These are phyloP conservation scores for Phaeomoniella chlamydospora DNA, from an alignment of 2,329 filamentous ascomycete species.

Conservation along the genomic window DNA sequence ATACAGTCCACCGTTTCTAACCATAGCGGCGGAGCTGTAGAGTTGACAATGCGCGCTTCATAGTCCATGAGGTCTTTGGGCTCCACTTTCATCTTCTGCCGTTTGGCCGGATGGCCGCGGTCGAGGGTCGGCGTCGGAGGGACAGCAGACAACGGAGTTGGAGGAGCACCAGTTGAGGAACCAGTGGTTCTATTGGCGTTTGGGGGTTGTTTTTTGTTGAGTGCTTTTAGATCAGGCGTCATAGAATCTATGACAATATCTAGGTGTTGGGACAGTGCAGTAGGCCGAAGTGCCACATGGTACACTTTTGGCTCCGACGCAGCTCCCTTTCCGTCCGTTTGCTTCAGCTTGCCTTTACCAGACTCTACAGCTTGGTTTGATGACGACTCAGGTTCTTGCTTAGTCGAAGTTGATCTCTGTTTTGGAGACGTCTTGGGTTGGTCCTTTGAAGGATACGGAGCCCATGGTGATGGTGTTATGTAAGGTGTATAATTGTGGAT, in stretches of 20 bases:
- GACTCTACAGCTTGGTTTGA: conserved; percentile 11
- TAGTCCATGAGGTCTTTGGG: conserved; percentile 57
- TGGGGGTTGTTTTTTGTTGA: conserved; percentile 29
- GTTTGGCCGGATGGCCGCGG: conserved; percentile 44
- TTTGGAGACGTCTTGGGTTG: conserved; percentile 12
- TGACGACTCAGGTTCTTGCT: conserved; percentile 8
- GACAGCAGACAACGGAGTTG: conserved; percentile 48
- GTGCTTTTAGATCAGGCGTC: conserved; percentile 46
- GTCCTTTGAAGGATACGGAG: conserved; percentile 52
- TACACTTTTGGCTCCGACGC: conserved; percentile 44
- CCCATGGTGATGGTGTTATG: conserved; percentile 77
- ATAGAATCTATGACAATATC: conserved; percentile 65
- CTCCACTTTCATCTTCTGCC: conserved; percentile 66
- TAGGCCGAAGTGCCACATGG: conserved; percentile 76
- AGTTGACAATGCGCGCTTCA: conserved; percentile 61
- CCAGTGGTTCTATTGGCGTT: conserved; percentile 17
- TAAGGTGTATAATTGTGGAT: conserved; percentile 88
- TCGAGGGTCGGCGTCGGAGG: conserved; percentile 47
- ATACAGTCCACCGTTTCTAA: conserved; percentile 60
- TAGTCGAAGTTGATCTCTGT: conserved; percentile 8
- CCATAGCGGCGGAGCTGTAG: conserved; percentile 59
- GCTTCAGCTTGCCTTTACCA: conserved; percentile 44
- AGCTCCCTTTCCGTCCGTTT: conserved; percentile 32
- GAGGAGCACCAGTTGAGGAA: conserved; percentile 42
- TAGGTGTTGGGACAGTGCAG: conserved; percentile 55